A percentile compares a stretch with the other conserved stretches of the same genome.
Evolutionary conservation across 495 filamentous ascomycete genomes (phyloP).

Genomic region (Daldinia grandis): DNA sequence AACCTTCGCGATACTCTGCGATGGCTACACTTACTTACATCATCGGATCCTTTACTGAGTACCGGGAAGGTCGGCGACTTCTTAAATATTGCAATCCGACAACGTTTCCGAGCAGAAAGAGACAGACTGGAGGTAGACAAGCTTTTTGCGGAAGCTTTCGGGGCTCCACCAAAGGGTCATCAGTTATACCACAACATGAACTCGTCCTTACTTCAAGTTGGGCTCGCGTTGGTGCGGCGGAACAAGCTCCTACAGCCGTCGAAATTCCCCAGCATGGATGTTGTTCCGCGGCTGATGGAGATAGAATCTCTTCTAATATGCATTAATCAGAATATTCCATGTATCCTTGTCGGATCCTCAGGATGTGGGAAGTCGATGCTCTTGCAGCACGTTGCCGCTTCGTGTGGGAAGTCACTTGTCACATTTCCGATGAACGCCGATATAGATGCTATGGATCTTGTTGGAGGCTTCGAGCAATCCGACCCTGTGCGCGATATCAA

Average conservation of each 20-base stretch:
- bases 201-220: slow-evolving; percentile 68
- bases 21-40: slow-evolving; percentile 80
- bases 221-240: slow-evolving; percentile 73
- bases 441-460: slow-evolving; percentile 94
- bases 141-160: slow-evolving; percentile 63
- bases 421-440: slow-evolving; percentile 89
- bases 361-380: slow-evolving; percentile 86
- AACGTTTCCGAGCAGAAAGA: slow-evolving; percentile 77
- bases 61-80: slow-evolving; percentile 69
- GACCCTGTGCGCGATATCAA: slow-evolving; percentile 76
- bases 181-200: slow-evolving; percentile 72
- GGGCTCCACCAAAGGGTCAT: slow-evolving; percentile 55
- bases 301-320: slow-evolving; percentile 89
- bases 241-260: slow-evolving; percentile 65
- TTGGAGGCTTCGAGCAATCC: slow-evolving; percentile 95
- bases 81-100: slow-evolving; percentile 82
- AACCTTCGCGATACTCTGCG: slow-evolving; percentile 92
- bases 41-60: slow-evolving; percentile 62
- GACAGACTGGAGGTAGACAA: slow-evolving; percentile 71
- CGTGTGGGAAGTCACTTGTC: slow-evolving; percentile 74
- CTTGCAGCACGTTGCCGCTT: slow-evolving; percentile 78
- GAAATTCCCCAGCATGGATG: slow-evolving; percentile 62
- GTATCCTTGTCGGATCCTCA: slow-evolving; percentile 85
- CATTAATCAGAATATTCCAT: slow-evolving; percentile 84
- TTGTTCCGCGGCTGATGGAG: slow-evolving; percentile 67